Percentiles rank a stretch among this genome's conserved stretches.
Conservation (phyloP, 1,284 basidiomycete genomes). For the Microstroma glucosiphilum region DNA sequence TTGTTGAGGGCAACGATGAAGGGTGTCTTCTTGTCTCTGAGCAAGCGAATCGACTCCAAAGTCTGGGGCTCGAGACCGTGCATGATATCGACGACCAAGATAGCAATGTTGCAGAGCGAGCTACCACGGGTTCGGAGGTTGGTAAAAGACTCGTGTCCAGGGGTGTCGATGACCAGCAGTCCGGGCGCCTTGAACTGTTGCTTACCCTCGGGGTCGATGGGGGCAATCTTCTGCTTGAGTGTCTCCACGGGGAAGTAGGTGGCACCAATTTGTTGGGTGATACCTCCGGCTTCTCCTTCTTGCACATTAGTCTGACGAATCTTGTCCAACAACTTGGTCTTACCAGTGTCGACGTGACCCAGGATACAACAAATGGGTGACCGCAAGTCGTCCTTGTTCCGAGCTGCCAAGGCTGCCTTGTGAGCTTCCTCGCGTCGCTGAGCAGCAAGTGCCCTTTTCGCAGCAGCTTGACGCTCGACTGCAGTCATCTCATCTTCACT, state of each 20-base stretch:
- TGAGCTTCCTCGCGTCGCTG: slow-evolving; percentile 73
- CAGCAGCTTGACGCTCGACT: slow-evolving; percentile 60
- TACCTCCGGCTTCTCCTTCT: slow-evolving; percentile 98
- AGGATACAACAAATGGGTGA: slow-evolving; percentile 99
- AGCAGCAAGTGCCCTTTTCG: slow-evolving; percentile 76
- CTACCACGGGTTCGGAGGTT: slow-evolving; percentile 93
- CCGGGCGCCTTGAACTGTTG: slow-evolving; percentile 97
- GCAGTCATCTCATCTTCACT: slow-evolving; percentile 50
- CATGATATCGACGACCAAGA: slow-evolving; percentile 98
- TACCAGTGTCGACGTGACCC: slow-evolving; percentile 99
- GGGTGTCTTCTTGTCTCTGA: slow-evolving; percentile 90
- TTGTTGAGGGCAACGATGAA: slow-evolving; percentile 99
- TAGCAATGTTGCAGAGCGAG: slow-evolving; percentile 97
- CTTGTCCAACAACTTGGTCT: slow-evolving; percentile 98
- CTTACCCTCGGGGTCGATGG: slow-evolving; percentile 75
- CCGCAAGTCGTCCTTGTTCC: slow-evolving; percentile 82
- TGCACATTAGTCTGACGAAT: slow-evolving; percentile 99
- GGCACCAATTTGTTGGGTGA: slow-evolving; percentile 99
- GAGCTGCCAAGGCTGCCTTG: slow-evolving; percentile 77
- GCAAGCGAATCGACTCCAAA: slow-evolving; percentile 84
- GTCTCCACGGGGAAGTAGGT: slow-evolving; percentile 99
- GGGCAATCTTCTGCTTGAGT: slow-evolving; percentile 83
- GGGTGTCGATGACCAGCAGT: slow-evolving; percentile 93
- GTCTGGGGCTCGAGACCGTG: slow-evolving; percentile 98
- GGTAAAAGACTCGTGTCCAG: slow-evolving; percentile 98